Conservation (phyloP, 2,329 filamentous ascomycete genomes). For the Botrytis elliptica region DNA sequence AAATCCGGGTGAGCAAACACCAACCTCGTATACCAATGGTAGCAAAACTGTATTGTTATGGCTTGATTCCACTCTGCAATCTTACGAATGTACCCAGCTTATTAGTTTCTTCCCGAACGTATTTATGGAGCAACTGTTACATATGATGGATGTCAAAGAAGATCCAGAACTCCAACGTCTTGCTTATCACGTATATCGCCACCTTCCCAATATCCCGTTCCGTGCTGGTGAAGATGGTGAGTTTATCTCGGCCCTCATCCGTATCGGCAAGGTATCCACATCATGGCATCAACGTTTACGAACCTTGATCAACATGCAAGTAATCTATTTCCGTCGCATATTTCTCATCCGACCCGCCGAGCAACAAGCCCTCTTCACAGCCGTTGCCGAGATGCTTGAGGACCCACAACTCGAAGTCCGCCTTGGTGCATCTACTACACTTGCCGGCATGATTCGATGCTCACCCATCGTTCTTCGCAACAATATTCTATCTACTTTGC, state of each 20-base stretch:
- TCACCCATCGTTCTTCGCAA: slow-evolving; percentile 79
- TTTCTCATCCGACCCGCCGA: slow-evolving; percentile 78
- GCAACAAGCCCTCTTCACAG: slow-evolving; percentile 79
- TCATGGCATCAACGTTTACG: slow-evolving; percentile 96
- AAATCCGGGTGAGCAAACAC: slow-evolving; percentile 83
- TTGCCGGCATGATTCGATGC: slow-evolving; percentile 97
- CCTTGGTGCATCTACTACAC: slow-evolving; percentile 84
- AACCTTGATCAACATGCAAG: slow-evolving; percentile 96
- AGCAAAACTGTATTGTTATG: slow-evolving; percentile 95
- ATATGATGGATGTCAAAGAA: slow-evolving; percentile 99
- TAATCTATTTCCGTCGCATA: slow-evolving; percentile 94
- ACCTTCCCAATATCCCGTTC: slow-evolving; percentile 93
- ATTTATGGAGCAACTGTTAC: slow-evolving; percentile 88
- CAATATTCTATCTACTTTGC: slow-evolving; percentile 72
- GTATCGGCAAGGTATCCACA: slow-evolving; percentile 77
- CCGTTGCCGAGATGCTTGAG: slow-evolving; percentile 92
- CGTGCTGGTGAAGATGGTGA: slow-evolving; percentile 78
- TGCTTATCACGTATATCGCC: slow-evolving; percentile 95
- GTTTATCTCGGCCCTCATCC: slow-evolving; percentile 83
- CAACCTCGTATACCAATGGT: slow-evolving; percentile 90
- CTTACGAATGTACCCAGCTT: slow-evolving; percentile 88
- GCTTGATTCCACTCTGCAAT: slow-evolving; percentile 88
- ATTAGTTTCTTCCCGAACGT: slow-evolving; percentile 85
- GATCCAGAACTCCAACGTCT: slow-evolving; percentile 92
- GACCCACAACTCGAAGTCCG: slow-evolving; percentile 93